Base-by-base conservation (phyloP, 139 green algal genomes). In the Chlorella sp. region DNA sequence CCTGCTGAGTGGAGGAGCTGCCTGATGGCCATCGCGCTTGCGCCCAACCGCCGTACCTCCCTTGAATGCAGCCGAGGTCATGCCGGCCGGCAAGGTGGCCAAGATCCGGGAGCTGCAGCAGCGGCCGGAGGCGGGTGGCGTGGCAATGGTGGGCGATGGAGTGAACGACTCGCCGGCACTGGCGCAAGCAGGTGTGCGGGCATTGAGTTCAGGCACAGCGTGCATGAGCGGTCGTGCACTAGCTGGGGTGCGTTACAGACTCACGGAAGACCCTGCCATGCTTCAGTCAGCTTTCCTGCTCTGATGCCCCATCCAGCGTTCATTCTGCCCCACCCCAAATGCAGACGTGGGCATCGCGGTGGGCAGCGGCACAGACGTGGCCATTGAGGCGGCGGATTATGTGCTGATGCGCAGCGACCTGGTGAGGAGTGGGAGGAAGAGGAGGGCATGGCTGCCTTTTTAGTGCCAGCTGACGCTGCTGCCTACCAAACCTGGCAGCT, bases 81-180 rank as follows among this genome's bases (percentile, higher is more conserved):
- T 93, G 55, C 90, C 93, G 0, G 90, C 68, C 4, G 86, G 83
- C 85, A 99, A 99, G 86, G 94, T 93, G 51, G 88, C 41, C 30
- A 78, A 84, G 30, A 51, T 84, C 16, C n/a, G 51, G 79, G 79
- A 87, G 79, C 87, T 94, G 82, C 90, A 98, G 65, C 92, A 95
- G 76, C 36, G 25, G 9, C 34, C 67, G 0, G 80, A 44, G 73
- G 18, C 81, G 26, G 71, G 88, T 17, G 86, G 94, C 41, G 97
- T 99, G 65, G 97, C 95, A 5, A 98, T 99, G 96, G 96, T 99
- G 57, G 97, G 97, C 17, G 97, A 99, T 84, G 97, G 97, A 47
- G 89, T 99, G 57, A 99, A 99, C 87, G 97, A 99, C 92, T 94
- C 93, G 2, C 97, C 97, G 13, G 97, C 97, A 6, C 91, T 99